Conservation (phyloP, 2,329 filamentous ascomycete species). For the Cordyceps tenuipes region DNA sequence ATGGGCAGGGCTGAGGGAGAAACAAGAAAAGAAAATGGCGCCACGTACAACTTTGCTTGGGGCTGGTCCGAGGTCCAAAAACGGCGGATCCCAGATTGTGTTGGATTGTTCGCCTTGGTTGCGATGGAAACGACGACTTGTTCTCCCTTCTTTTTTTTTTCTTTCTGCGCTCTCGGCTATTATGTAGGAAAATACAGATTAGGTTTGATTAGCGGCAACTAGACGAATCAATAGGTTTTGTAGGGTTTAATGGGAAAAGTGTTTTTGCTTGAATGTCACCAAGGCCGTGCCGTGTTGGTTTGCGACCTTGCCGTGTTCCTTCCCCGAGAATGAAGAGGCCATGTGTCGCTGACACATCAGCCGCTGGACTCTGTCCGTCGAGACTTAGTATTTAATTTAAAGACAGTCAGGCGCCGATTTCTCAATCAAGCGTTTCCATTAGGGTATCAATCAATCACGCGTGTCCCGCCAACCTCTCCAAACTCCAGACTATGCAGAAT, state of each 20-base stretch:
- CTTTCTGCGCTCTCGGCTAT: background rate
- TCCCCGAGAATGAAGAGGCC: slow-evolving; percentile 15
- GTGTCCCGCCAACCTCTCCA: background rate
- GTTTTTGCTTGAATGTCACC: background rate
- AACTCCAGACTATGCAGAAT: background rate
- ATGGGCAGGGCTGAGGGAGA: background rate
- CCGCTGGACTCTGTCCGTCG: background rate
- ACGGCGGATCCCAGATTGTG: background rate
- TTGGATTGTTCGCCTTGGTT: background rate
- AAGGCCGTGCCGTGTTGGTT: background rate
- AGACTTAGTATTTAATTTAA: background rate
- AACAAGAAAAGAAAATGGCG: background rate
- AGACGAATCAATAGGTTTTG: background rate
- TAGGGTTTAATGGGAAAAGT: background rate
- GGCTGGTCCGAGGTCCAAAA: background rate
- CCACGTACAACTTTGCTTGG: background rate
- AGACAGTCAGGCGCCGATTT: background rate
- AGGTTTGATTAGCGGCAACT: background rate
- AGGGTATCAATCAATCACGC: background rate
- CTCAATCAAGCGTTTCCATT: background rate
- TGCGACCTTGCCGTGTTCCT: background rate
- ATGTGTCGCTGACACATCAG: no score
- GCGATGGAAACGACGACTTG: background rate
- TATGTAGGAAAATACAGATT: background rate
- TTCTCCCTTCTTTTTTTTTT: background rate